A percentile compares a stretch with the other conserved stretches of the same genome.
These are phyloP conservation scores for Cicer bijugum DNA, from an alignment of 306 rosid genomes.

Conservation along the genomic window DNA sequence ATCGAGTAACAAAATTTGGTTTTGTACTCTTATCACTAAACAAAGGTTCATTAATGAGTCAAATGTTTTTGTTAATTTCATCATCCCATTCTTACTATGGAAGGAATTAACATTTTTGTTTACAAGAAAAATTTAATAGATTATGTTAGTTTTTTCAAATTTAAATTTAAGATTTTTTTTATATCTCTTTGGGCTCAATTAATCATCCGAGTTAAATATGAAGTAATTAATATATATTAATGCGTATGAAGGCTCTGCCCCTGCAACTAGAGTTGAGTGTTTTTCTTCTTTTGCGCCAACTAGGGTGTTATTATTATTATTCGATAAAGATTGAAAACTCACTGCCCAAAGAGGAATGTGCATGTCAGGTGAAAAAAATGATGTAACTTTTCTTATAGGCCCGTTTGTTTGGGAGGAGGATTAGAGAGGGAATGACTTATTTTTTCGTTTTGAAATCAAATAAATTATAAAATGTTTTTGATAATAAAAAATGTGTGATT, in stretches of 20 bases:
- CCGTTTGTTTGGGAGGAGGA: neutral
- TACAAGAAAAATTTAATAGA: too few species aligned
- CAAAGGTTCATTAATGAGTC: neutral
- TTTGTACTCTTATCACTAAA: neutral
- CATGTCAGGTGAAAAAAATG: neutral
- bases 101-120: too few species aligned
- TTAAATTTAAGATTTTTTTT: too few species aligned
- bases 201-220: too few species aligned
- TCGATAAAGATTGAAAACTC: constrained; percentile 22
- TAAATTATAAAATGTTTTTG: too few species aligned
- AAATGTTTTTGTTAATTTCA: too few species aligned
- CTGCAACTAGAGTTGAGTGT: neutral
- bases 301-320: constrained; percentile 41
- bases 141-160: too few species aligned
- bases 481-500: too few species aligned
- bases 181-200: too few species aligned
- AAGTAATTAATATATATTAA: neutral
- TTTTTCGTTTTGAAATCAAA: too few species aligned
- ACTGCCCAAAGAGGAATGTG: neutral
- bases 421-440: too few species aligned
- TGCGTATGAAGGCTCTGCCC: neutral
- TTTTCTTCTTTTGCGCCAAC: constrained; percentile 37
- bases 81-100: neutral
- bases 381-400: neutral
- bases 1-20: too few species aligned